Evolutionary conservation across 2,329 filamentous ascomycete genomes (phyloP).

Genomic region (Lasiodiplodia sp.): DNA sequence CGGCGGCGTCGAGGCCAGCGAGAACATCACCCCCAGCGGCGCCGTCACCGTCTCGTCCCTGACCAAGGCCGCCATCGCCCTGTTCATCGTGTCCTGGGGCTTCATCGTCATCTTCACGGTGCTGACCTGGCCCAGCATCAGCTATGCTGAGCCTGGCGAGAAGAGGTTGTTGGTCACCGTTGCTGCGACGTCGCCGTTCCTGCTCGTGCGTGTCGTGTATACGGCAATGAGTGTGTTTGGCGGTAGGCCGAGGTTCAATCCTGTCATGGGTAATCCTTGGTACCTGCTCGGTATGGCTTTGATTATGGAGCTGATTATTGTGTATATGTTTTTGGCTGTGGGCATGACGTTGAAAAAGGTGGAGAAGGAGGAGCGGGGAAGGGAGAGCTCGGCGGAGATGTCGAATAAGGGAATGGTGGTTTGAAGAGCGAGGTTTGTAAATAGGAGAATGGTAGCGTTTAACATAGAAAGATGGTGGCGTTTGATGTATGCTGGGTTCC

Average conservation of each 20-base stretch:
- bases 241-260: not conserved
- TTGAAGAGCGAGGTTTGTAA: not conserved
- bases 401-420: not conserved
- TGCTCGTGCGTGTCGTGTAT: conserved; percentile 19
- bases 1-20: conserved; percentile 10
- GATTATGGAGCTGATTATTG: conserved; percentile 21
- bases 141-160: conserved; percentile 19
- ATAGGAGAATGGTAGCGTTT: not conserved
- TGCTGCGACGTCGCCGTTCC: conserved; percentile 3
- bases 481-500: no score
- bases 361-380: not conserved
- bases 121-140: not conserved
- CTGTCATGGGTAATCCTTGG: not conserved
- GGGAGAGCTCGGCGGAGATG: not conserved
- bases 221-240: conserved; percentile 7
- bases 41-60: not conserved
- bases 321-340: conserved; percentile 5
- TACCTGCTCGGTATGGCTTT: conserved; percentile 19
- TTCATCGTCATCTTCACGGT: not conserved
- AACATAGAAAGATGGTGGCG: not conserved
- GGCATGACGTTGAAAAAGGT: conserved; percentile 27
- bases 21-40: not conserved
- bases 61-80: not conserved
- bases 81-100: conserved; percentile 12
- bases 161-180: conserved; percentile 17